Conservation (phyloP, 805 yeast genomes). For the Candida oleophila region DNA sequence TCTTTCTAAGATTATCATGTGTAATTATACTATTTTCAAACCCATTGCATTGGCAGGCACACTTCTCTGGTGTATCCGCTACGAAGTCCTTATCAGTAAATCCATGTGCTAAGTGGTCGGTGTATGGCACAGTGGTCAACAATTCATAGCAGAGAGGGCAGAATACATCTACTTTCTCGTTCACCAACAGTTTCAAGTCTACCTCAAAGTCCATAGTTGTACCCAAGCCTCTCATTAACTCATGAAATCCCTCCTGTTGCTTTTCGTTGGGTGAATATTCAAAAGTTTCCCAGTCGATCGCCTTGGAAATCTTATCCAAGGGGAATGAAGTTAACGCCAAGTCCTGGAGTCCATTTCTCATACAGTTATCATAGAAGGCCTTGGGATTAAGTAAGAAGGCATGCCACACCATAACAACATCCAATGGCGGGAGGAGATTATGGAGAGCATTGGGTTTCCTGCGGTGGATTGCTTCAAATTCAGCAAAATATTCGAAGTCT, state of each 20-base stretch:
- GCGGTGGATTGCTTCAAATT: neutral
- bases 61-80: conserved; percentile 5
- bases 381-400: conserved; percentile 18
- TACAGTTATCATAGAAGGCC: conserved; percentile 13
- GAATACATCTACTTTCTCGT: conserved; percentile 7
- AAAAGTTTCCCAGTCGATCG: conserved; percentile 10
- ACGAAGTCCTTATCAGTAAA: conserved; percentile 10
- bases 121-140: conserved; percentile 9
- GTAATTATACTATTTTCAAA: conserved; percentile 5
- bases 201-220: conserved; percentile 1
- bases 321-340: conserved; percentile 13
- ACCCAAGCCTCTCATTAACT: neutral
- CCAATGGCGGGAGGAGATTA: conserved; percentile 18
- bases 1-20: conserved; percentile 20
- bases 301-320: conserved; percentile 3
- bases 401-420: conserved; percentile 24
- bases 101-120: conserved; percentile 4
- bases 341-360: conserved; percentile 9
- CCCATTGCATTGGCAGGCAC: conserved; percentile 11
- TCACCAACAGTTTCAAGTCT: conserved; percentile 3
- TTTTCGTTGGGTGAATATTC: conserved; percentile 3
- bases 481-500: neutral
- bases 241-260: neutral
- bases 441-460: neutral
- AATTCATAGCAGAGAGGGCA: conserved; percentile 15